Evolutionary conservation across 805 yeast species (phyloP).

Genomic region (Yarrowia sp.): DNA sequence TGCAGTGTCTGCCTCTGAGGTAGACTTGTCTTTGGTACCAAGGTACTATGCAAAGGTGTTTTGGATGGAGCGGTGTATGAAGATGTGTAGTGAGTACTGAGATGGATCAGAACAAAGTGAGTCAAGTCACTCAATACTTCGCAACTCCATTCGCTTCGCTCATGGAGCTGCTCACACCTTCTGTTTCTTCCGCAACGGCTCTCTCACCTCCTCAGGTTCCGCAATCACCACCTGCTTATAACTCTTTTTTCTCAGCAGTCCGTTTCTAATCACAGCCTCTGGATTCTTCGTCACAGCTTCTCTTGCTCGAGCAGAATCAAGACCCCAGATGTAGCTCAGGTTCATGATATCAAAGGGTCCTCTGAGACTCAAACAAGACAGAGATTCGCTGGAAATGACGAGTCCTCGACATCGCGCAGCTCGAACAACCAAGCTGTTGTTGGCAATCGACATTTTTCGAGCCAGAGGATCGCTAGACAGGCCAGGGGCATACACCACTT

Average conservation of each 20-base stretch:
- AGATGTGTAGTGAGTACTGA: too few relatives aligned
- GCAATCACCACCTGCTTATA: slow-evolving; percentile 69
- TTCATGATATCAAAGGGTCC: slow-evolving; percentile 72
- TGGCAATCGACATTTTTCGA: slow-evolving; percentile 71
- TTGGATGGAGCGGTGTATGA: too few relatives aligned
- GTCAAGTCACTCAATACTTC: too few relatives aligned
- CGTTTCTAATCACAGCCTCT: slow-evolving; percentile 69
- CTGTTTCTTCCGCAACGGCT: slow-evolving; percentile 25
- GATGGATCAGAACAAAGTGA: too few relatives aligned
- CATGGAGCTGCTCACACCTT: slow-evolving; percentile 1
- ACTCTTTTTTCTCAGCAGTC: slow-evolving; percentile 73
- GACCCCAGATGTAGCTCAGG: slow-evolving; percentile 71
- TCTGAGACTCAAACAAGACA: slow-evolving; percentile 60
- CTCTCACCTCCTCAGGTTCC: slow-evolving; percentile 15
- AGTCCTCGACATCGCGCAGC: slow-evolving; percentile 84
- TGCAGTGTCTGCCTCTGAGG: too few relatives aligned
- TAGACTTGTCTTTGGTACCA: too few relatives aligned
- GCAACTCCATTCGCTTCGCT: too few relatives aligned
- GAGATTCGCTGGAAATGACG: slow-evolving; percentile 79
- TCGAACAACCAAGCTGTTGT: slow-evolving; percentile 75
- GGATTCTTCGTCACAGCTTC: slow-evolving; percentile 67
- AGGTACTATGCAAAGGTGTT: too few relatives aligned
- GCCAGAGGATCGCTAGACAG: slow-evolving; percentile 47
- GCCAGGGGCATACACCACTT: slow-evolving; percentile 63
- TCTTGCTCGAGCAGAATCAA: slow-evolving; percentile 67